Base-by-base conservation (phyloP, 2,329 filamentous ascomycete genomes). In the Pseudogymnoascus verrucosus region DNA sequence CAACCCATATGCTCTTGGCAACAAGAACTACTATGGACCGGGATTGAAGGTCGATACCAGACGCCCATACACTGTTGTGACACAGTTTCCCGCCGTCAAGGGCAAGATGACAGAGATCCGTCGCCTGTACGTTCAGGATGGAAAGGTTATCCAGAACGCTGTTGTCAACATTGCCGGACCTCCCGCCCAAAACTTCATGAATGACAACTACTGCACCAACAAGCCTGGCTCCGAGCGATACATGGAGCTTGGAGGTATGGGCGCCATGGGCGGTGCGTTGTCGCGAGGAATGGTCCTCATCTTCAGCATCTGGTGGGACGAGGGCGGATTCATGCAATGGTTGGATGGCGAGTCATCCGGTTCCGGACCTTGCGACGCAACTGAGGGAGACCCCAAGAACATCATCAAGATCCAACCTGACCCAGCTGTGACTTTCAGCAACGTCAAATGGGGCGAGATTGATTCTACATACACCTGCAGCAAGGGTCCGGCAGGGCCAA, bases 371-470 rank as follows among this genome's bases (percentile, higher is more conserved):
- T 87, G 84, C 72, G 78, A 78, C 68, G 76, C 75, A 3, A 82
- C 78, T 0, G 80, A 82, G 68, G 84, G 84, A 0, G 75, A 78
- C 64, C 83, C 84, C 0, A 71, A 73, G 39, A 73, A 77, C 12
- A 82, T 86, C 63, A 65, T 76, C 62, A 72, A 75, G 57, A 71
- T 81, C 12, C 74, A 81, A 68, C 78, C 80, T 0, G 74, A 76
- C 60, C 79, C 83, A 0, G 76, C 76, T 12, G 81, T 86, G 3
- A 79, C 75, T 1, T 86, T 84, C 69, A 81, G 78, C 65, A 80
- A 85, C 68, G 81, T 87, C 68, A 80, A 79, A 69, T 84, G 82
- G 78, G 84, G 84, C n/a, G 82, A 86, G 67, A 81, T 87, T 68
- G 82, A 79, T 4, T 82, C 81, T 16, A 86, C 80, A 0, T 81